Conservation (phyloP, 495 filamentous ascomycete species). For the Neurospora intermedia region DNA sequence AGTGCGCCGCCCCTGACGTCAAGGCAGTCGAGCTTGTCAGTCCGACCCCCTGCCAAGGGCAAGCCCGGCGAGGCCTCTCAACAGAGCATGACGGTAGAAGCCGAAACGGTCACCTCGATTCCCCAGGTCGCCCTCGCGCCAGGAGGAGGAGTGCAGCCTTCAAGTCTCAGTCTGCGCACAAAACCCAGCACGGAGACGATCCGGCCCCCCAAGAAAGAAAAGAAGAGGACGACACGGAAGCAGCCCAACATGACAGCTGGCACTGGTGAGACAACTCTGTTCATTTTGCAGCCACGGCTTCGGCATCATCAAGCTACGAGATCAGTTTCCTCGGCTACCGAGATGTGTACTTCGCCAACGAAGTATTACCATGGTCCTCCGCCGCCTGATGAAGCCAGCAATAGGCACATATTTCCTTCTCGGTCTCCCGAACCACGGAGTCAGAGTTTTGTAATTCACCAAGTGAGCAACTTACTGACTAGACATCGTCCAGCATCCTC, state of each 20-base stretch:
- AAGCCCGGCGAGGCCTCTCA: slow-evolving; percentile 64
- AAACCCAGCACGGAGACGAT: slow-evolving; percentile 92
- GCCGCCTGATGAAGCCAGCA: slow-evolving; percentile 14
- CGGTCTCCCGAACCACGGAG: slow-evolving; percentile 9
- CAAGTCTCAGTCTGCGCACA: slow-evolving; percentile 64
- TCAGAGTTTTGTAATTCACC: slow-evolving; percentile 20
- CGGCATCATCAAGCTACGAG: slow-evolving; percentile 28
- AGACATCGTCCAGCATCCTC: slow-evolving; percentile 59
- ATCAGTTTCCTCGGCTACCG: slow-evolving; percentile 22
- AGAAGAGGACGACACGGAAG: slow-evolving; percentile 67
- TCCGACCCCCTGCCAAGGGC: slow-evolving; percentile 36
- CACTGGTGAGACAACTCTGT: slow-evolving; percentile 51
- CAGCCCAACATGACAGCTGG: slow-evolving; percentile 57
- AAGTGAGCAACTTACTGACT: slow-evolving; percentile 43
- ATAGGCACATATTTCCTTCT: slow-evolving; percentile 4
- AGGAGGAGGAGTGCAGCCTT: slow-evolving; percentile 51
- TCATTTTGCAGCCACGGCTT: slow-evolving; percentile 9
- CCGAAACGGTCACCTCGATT: slow-evolving; percentile 87
- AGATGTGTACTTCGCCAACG: slow-evolving; percentile 20
- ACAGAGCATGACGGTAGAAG: slow-evolving; percentile 95
- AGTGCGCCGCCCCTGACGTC: slow-evolving; percentile 30
- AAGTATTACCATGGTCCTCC: slow-evolving; percentile 31
- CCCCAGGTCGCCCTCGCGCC: slow-evolving; percentile 76
- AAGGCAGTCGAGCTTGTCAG: slow-evolving; percentile 33
- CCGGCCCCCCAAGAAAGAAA: slow-evolving; percentile 82